Conservation (phyloP, 2,329 filamentous ascomycete genomes). For the Beauveria rudraprayagi region DNA sequence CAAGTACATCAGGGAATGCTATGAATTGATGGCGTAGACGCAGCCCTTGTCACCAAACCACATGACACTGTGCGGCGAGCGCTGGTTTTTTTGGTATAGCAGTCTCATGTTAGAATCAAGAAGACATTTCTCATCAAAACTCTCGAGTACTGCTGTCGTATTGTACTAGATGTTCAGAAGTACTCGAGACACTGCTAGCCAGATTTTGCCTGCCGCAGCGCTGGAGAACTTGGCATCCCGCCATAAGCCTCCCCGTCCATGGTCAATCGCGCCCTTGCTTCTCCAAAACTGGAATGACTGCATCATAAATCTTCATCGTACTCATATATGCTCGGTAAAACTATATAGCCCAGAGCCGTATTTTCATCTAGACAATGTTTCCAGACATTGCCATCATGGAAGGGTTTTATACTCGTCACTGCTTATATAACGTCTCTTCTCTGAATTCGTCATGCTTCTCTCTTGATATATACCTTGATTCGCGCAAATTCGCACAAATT, state of each 20-base stretch:
- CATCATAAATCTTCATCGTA: background rate
- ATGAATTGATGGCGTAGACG: background rate
- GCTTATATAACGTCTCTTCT: background rate
- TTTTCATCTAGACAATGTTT: background rate
- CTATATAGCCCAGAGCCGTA: background rate
- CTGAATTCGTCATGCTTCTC: background rate
- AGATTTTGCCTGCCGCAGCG: too few species aligned
- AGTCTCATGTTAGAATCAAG: too few species aligned
- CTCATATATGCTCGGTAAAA: conserved; percentile 4
- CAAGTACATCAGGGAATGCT: background rate
- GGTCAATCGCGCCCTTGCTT: too few species aligned
- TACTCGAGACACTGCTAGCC: too few species aligned
- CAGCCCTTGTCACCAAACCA: background rate
- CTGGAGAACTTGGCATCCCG: too few species aligned
- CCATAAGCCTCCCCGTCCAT: too few species aligned
- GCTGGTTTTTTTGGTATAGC: too few species aligned
- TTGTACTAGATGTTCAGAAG: too few species aligned
- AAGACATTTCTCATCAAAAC: too few species aligned
- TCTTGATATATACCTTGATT: background rate
- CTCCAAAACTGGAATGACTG: background rate
- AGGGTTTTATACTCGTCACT: background rate
- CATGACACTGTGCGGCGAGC: too few species aligned
- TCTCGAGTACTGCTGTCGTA: too few species aligned
- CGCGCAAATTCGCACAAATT: background rate
- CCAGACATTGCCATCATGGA: background rate